Conservation (phyloP, 441 rosid genomes). For the Erodium texanum region DNA sequence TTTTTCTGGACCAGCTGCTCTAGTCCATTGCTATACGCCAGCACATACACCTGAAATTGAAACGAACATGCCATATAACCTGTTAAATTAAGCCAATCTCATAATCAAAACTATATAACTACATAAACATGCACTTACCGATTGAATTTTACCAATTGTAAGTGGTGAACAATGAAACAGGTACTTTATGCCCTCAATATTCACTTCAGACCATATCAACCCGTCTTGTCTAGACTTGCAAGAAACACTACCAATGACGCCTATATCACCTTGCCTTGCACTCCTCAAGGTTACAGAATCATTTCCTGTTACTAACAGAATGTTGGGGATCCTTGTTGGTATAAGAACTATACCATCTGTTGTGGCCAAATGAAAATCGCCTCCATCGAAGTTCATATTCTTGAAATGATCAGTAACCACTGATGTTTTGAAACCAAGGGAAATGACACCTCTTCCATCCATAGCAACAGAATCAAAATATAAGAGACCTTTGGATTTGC, state of each 20-base stretch:
- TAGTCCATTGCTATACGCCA: conserved; percentile 22
- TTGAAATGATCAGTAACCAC: conserved; percentile 20
- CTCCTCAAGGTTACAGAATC: conserved; percentile 17
- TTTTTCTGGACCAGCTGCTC: conserved; percentile 18
- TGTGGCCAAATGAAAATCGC: conserved; percentile 30
- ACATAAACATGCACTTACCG: conserved; percentile 20
- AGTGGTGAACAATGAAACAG: conserved; percentile 30
- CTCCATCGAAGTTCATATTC: conserved; percentile 29
- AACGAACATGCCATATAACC: neutral
- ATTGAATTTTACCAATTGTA: conserved; percentile 26
- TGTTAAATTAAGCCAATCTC: neutral
- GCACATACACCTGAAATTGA: conserved; percentile 30
- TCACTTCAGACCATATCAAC: neutral
- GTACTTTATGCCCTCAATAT: conserved; percentile 20
- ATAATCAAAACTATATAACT: neutral
- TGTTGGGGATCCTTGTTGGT: conserved; percentile 20
- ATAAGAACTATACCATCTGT: conserved; percentile 29
- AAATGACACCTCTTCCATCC: conserved; percentile 35
- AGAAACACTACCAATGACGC: neutral
- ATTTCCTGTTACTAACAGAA: conserved; percentile 13
- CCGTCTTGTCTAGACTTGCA: conserved; percentile 15
- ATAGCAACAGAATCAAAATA: conserved; percentile 28
- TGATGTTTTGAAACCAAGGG: conserved; percentile 31
- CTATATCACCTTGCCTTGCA: conserved; percentile 13
- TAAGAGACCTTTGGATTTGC: conserved; percentile 17